phyloP scores from a whole-genome alignment of 805 yeast species.

The Candida ovalis region DNA sequence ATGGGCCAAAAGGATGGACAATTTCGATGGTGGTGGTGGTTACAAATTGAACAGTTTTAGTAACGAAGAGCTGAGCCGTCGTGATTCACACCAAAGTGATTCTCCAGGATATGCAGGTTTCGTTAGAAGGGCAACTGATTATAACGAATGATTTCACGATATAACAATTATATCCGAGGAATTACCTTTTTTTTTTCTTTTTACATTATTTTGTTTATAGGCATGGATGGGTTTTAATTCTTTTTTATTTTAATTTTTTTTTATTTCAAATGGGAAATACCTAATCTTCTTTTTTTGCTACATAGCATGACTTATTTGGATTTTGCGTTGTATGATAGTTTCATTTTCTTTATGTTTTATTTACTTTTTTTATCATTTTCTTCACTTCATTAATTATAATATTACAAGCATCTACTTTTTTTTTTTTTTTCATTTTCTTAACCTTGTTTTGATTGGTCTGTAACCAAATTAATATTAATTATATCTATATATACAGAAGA shows the following conservation, averaged over 20 bases:
- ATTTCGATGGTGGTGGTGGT: not conserved
- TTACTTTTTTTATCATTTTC: not conserved
- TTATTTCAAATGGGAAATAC: not conserved
- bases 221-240: not conserved
- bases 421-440: too few relatives aligned
- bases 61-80: not conserved
- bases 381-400: not conserved
- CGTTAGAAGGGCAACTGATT: constrained; percentile 14
- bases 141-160: constrained; percentile 7
- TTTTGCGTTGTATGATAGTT: too few relatives aligned
- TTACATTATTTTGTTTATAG: not conserved
- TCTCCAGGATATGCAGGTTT: constrained; percentile 11
- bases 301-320: not conserved
- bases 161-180: not conserved
- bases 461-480: not conserved
- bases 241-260: not conserved
- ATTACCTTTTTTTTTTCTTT: too few relatives aligned
- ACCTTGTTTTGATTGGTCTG: too few relatives aligned
- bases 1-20: not conserved
- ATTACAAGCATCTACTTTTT: not conserved
- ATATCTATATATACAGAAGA: too few relatives aligned
- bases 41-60: not conserved
- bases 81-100: not conserved
- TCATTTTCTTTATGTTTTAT: not conserved
- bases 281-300: not conserved